These are phyloP conservation scores for Anthostomella pinea DNA, from an alignment of 2,329 filamentous ascomycete genomes.

Conservation along the genomic window DNA sequence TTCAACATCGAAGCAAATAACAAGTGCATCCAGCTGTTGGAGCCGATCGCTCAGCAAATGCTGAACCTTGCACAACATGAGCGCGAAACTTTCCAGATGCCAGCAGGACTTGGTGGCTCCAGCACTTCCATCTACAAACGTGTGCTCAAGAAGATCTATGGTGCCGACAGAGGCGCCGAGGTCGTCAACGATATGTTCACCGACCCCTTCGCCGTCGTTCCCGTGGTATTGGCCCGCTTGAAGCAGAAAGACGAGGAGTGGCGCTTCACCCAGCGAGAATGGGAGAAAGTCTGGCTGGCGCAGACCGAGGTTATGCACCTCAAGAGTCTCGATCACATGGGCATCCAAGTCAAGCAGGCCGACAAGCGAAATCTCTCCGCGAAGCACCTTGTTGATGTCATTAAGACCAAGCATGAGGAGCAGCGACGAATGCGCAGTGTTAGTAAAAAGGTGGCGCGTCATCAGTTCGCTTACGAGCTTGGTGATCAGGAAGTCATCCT, in stretches of 20 bases:
- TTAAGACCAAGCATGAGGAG: conserved; percentile 91
- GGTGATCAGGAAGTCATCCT: conserved; percentile 66
- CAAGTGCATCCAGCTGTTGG: conserved; percentile 92
- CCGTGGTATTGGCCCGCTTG: conserved; percentile 80
- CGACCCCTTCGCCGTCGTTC: conserved; percentile 81
- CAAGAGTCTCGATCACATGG: conserved; percentile 95
- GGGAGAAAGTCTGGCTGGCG: conserved; percentile 98
- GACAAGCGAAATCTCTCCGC: conserved; percentile 91
- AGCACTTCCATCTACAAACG: conserved; percentile 97
- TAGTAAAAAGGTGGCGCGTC: conserved; percentile 58
- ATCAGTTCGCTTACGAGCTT: conserved; percentile 76
- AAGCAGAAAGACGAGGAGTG: conserved; percentile 98
- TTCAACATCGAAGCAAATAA: conserved; percentile 95
- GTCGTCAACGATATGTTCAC: conserved; percentile 86
- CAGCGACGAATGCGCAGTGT: conserved; percentile 70
- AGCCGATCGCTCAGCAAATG: conserved; percentile 90
- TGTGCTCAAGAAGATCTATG: conserved; percentile 96
- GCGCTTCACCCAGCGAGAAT: conserved; percentile 94
- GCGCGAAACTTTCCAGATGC: conserved; percentile 72
- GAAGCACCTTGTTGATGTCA: conserved; percentile 85
- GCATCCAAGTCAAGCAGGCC: conserved; percentile 78
- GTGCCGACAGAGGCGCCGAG: conserved; percentile 74
- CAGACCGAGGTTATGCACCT: conserved; percentile 95
- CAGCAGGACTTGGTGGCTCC: conserved; percentile 80
- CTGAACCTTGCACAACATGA: conserved; percentile 74